Evolutionary conservation across 2,329 filamentous ascomycete genomes (phyloP), one percentile per base, ranked within the genome.

Genomic region (Botrytis fragariae): DNA sequence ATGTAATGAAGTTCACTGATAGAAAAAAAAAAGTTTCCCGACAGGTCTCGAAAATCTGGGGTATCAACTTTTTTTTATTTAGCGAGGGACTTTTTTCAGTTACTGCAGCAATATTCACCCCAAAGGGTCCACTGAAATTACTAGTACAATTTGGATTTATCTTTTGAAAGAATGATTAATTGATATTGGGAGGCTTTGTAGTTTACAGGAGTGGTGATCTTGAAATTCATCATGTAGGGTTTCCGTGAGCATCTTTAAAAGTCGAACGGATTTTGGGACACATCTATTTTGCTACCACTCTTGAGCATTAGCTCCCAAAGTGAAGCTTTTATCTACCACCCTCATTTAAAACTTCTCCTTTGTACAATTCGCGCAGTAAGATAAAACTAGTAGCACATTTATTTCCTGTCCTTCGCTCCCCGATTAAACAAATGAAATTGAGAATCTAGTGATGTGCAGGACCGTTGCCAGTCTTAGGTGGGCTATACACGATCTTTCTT

Each of bases 401-500:
- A 74, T 76, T 78, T 74, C 74, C 74, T 75, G 64, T 74, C 73
- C 73, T 72, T 69, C 73, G 51, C 77, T 37, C 61, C 69, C 63
- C 65, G 42, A 22, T 42, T 64, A 73, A 74, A 78, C 75, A 77
- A 78, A 79, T 75, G 74, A 78, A 77, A 79, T 74, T 73, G 45
- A 67, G 72, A 71, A 71, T 75, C 75, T 77, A 80, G 70, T 79
- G 78, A 60, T 75, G 74, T 60, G 74, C 72, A 44, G 60, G 48
- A 60, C 44, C 72, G 29, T 72, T 62, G 20, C 44, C 51, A 39
- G 71, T 54, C 20, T 62, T 22, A 35, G 94, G 94, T 76, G 94
- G 93, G 83, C 91, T 92, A 86, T 97, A 97, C 79, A 90, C 87
- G 80, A 98, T 86, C 91, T 98, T 97, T 82, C 96, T 92, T 80